Evolutionary conservation across 805 yeast species (phyloP).

Genomic region (Metahyphopichia silvanorum): DNA sequence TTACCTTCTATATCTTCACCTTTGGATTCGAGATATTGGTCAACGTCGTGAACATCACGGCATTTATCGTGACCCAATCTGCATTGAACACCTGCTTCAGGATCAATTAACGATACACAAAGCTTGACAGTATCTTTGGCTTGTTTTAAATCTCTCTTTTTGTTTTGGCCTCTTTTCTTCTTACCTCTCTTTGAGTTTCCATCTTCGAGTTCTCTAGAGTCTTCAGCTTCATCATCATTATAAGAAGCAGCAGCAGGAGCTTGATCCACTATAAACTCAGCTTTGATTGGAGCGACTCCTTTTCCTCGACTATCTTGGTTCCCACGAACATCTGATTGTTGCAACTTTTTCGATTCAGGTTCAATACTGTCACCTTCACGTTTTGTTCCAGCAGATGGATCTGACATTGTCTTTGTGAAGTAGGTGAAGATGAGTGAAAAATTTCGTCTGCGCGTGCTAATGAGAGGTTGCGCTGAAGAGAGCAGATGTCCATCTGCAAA

Average conservation of each 20-base stretch:
- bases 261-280: conserved; percentile 56
- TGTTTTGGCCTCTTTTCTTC: conserved; percentile 77
- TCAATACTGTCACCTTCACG: conserved; percentile 6
- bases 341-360: conserved; percentile 19
- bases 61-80: conserved; percentile 69
- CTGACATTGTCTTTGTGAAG: too few species aligned
- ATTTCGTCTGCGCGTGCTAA: conserved; percentile 8
- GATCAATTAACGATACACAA: conserved; percentile 64
- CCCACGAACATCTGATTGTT: conserved; percentile 4
- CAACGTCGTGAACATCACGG: conserved; percentile 72
- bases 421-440: neutral
- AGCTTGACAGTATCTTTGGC: conserved; percentile 58
- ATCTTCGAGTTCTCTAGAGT: conserved; percentile 33
- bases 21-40: conserved; percentile 60
- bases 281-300: conserved; percentile 76
- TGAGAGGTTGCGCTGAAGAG: too few species aligned
- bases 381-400: conserved; percentile 12
- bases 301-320: conserved; percentile 28
- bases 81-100: conserved; percentile 47
- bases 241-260: conserved; percentile 25
- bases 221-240: conserved; percentile 45
- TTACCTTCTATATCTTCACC: conserved; percentile 67
- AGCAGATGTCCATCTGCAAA: too few species aligned
- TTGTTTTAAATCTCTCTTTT: conserved; percentile 73
- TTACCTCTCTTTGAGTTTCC: conserved; percentile 34